Evolutionary conservation across 352 stramenopile species (phyloP), one percentile per base, ranked within the genome.

Genomic region (Pythium diclinum): DNA sequence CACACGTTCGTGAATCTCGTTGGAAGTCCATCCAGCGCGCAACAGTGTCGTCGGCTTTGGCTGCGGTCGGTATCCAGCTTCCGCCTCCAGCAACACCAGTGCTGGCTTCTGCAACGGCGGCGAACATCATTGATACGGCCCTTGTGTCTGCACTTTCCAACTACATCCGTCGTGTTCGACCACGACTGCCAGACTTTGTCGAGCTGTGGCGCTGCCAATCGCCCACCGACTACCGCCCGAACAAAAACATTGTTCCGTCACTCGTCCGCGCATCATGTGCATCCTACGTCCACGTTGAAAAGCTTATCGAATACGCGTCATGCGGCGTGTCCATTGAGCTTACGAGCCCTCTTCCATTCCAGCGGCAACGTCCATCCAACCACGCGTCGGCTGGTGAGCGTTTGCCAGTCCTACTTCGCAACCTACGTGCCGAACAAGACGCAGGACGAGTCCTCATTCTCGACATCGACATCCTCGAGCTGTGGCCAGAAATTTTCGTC

Each of bases 351-450:
- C n/a, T n/a, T n/a, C n/a, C n/a, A n/a, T n/a, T n/a, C n/a, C 6
- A 14, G 23, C 42, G 3, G 23, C 1, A 46, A 3, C 38, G 3
- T 3, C 42, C 42, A 5, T 8, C 10, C 7, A 57, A 64, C 17
- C 58, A 64, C 32, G 6, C 3, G 21, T 64, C 58, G 3, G 58
- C 58, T 3, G 11, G 0, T 4, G n/a, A 32, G 19, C 32, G 58
- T 3, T 1, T 64, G 2, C 36, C 19, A 13, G n/a, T 64, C 10
- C 58, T 64, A 2, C 30, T 56, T 11, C 55, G 55, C 2, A 64
- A 64, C 34, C 32, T 64, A 4, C 44, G 44, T 3, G 57, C 33
- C 13, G 58, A 64, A 34, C 58, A 64, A 52, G 44, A 48, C 42
- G 42, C 58, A 3, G 47, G 47, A 14, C 58, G 58, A 6, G 34